Evolutionary conservation across 371 early-diverging fungal genomes (phyloP).

Genomic region (Actinomucor elegans): DNA sequence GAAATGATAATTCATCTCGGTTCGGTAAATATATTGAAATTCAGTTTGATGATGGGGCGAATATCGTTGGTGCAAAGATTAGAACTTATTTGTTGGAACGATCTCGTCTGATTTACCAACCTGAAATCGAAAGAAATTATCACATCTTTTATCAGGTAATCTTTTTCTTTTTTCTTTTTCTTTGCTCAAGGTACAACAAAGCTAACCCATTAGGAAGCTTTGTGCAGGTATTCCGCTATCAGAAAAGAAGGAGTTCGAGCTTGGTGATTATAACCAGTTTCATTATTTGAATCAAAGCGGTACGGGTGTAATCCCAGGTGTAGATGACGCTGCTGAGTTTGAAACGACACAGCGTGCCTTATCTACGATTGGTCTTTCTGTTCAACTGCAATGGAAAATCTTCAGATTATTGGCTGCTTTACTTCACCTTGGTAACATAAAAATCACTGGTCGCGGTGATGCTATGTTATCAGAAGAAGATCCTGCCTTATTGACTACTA

Average conservation of each 20-base stretch:
- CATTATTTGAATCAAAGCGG: conserved; percentile 89
- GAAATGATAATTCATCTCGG: conserved; percentile 97
- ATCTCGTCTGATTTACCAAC: conserved; percentile 95
- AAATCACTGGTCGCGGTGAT: conserved; percentile 72
- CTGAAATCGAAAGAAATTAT: conserved; percentile 93
- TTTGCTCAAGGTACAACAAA: no score
- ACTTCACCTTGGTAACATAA: conserved; percentile 91
- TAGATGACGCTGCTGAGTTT: conserved; percentile 93
- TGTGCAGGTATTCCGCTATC: conserved; percentile 86
- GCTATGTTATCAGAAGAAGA: conserved; percentile 78
- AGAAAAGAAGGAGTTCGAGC: conserved; percentile 78
- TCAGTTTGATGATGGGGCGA: conserved; percentile 74
- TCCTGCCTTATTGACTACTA: conserved; percentile 64
- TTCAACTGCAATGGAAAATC: conserved; percentile 86
- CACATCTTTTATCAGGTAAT: conserved; percentile 96
- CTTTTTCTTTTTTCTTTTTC: not conserved
- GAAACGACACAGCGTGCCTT: conserved; percentile 84
- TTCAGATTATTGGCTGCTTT: conserved; percentile 87
- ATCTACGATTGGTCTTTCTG: conserved; percentile 83
- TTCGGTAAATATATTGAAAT: conserved; percentile 99
- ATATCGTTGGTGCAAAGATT: conserved; percentile 94
- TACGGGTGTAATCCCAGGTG: conserved; percentile 72
- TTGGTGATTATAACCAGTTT: conserved; percentile 71
- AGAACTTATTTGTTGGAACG: conserved; percentile 97
- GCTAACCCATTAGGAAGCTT: no score